Evolutionary conservation across 1,284 basidiomycete genomes (phyloP).

Genomic region (Wallemia mellicola): DNA sequence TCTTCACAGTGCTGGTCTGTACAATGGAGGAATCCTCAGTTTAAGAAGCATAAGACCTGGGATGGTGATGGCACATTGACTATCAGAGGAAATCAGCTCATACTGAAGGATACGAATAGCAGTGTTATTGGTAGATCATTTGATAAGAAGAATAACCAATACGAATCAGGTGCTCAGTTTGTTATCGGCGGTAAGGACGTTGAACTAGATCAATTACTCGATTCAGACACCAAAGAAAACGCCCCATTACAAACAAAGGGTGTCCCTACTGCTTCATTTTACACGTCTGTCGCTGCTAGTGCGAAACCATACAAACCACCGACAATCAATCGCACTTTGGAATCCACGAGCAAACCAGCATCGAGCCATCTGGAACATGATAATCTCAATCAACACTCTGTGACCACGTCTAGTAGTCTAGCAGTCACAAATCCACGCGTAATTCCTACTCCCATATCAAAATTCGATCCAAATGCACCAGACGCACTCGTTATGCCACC

Average conservation of each 20-base stretch:
- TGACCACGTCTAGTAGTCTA: background rate
- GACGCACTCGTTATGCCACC: conserved; percentile 54
- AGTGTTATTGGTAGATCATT: conserved; percentile 27
- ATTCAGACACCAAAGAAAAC: conserved; percentile 17
- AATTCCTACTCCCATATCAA: conserved; percentile 9
- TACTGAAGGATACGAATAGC: conserved; percentile 15
- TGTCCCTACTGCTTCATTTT: conserved; percentile 18
- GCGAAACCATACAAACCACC: conserved; percentile 2
- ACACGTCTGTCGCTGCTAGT: conserved; percentile 6
- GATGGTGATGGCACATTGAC: conserved; percentile 20
- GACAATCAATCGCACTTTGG: conserved; percentile 9
- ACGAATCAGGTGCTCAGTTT: conserved; percentile 26
- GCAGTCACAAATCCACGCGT: background rate
- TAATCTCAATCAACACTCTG: background rate
- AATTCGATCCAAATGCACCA: conserved; percentile 31
- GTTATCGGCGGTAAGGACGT: conserved; percentile 35
- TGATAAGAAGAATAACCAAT: conserved; percentile 16
- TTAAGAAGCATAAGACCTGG: conserved; percentile 31
- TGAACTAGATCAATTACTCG: conserved; percentile 14
- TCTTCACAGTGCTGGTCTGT: background rate
- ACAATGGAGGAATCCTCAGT: conserved; percentile 36
- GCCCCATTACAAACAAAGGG: conserved; percentile 22
- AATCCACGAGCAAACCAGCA: conserved; percentile 9
- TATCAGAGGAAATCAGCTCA: conserved; percentile 23
- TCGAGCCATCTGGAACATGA: conserved; percentile 1